phyloP scores from a whole-genome alignment of 495 filamentous ascomycete genomes.

The Pyrenula aspistea region DNA sequence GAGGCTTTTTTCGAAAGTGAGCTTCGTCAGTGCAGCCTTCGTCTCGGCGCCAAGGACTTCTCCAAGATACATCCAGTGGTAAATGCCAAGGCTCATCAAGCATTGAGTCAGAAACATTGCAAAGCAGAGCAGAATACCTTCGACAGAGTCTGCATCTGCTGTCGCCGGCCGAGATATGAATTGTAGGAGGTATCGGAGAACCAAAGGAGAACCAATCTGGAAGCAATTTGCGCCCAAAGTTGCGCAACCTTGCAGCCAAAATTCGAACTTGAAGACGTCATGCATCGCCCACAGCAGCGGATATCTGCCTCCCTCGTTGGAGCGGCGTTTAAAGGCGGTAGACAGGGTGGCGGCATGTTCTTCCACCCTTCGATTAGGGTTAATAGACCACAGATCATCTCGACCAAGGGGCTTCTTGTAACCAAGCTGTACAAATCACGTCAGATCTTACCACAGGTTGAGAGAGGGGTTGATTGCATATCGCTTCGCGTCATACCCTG shows the following conservation, averaged over 20 bases:
- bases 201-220: conserved; percentile 53
- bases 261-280: conserved; percentile 65
- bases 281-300: conserved; percentile 62
- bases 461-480: too few relatives aligned
- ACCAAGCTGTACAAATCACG: too few relatives aligned
- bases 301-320: conserved; percentile 49
- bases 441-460: too few relatives aligned
- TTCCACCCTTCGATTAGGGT: conserved; percentile 51
- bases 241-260: conserved; percentile 61
- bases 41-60: conserved; percentile 58
- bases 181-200: conserved; percentile 56
- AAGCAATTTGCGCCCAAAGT: conserved; percentile 45
- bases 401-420: conserved; percentile 64
- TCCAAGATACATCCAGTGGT: conserved; percentile 59
- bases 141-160: conserved; percentile 24
- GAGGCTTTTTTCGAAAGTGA: conserved; percentile 63
- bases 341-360: conserved; percentile 44
- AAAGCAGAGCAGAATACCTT: conserved; percentile 50
- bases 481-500: too few relatives aligned
- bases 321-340: conserved; percentile 47
- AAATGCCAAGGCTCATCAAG: conserved; percentile 45
- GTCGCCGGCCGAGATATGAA: conserved; percentile 48
- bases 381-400: conserved; percentile 64
- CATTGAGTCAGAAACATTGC: conserved; percentile 57
- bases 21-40: conserved; percentile 47